phyloP scores from a whole-genome alignment of 495 filamentous ascomycete genomes.

The Usnea hakonensis region DNA sequence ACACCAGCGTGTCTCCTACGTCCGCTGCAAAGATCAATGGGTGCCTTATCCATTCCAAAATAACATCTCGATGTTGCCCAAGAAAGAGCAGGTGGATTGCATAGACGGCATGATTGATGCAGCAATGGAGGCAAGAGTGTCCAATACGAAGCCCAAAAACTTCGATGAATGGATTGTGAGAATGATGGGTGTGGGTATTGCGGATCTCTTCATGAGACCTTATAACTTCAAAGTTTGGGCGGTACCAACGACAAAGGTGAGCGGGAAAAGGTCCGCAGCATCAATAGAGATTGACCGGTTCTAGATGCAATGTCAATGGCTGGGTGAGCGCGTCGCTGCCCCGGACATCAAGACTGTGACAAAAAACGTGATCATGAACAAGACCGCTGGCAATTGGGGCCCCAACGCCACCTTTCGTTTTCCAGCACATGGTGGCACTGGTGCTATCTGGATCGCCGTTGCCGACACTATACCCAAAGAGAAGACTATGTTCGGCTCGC shows the following conservation, averaged over 20 bases:
- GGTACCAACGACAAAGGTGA: slow-evolving; percentile 93
- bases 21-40: slow-evolving; percentile 92
- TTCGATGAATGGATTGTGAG: slow-evolving; percentile 99
- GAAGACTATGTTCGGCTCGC: slow-evolving; percentile 81
- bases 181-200: slow-evolving; percentile 82
- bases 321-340: slow-evolving; percentile 96
- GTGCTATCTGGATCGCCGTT: slow-evolving; percentile 98
- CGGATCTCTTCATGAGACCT: slow-evolving; percentile 95
- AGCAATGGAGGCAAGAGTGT: slow-evolving; percentile 72
- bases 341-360: slow-evolving; percentile 94
- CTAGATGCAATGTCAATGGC: slow-evolving; percentile 99
- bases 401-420: slow-evolving; percentile 98
- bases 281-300: slow-evolving; percentile 2
- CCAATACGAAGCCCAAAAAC: slow-evolving; percentile 84
- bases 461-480: slow-evolving; percentile 87
- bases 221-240: slow-evolving; percentile 99
- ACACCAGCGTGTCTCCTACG: slow-evolving; percentile 97
- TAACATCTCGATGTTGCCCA: slow-evolving; percentile 98
- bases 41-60: slow-evolving; percentile 99
- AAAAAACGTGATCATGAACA: slow-evolving; percentile 90
- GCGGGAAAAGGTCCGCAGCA: slow-evolving; percentile 11
- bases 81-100: slow-evolving; percentile 92
- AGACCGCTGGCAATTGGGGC: slow-evolving; percentile 96
- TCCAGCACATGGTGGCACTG: slow-evolving; percentile 89
- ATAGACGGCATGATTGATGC: slow-evolving; percentile 98